Base-by-base conservation (phyloP, 257 asterid species). In the Solanum sitiens region DNA sequence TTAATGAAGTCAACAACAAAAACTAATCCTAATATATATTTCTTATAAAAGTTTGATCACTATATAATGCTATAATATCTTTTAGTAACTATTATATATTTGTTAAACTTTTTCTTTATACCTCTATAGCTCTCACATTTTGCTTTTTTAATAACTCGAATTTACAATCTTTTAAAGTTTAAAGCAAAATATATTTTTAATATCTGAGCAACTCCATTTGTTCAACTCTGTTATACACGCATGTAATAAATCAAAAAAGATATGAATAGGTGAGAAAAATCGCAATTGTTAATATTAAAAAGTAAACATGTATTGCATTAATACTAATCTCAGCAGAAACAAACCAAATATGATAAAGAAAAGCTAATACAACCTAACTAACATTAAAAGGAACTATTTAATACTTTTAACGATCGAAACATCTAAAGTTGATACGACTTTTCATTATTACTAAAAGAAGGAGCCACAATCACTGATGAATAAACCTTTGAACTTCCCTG, bases 401-500 rank as follows among this genome's bases (percentile, higher is more conserved):
- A 53, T 53, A 53, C 63, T 53, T 53, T 56, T 56, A n/a, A 63
- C 7, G 32, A n/a, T n/a, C 5, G 11, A n/a, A 65, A n/a, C 16
- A 65, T n/a, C 72, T 65, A 67, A 67, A 67, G 2, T n/a, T 67
- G 35, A 1, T 27, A 67, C 20, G 37, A 67, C 6, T 67, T 25
- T 25, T 32, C 84, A 76, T 30, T 87, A 76, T 30, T 87, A 84
- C 90, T 89, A 61, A 90, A 90, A 89, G 91, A 90, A 89, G 92
- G 91, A 90, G 92, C 92, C 23, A 90, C 92, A 80, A 90, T 67
- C 14, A 90, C 90, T 25, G 92, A 90, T 50, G 92, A 90, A 61
- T 87, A 90, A 72, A 90, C 92, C 88, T 86, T 90, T 27, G 92
- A 75, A 37, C 68, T 32, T 5, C 90, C 92, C 61, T 72, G 40